Evolutionary conservation across 1,284 basidiomycete genomes (phyloP).

Genomic region (Phellinidium pouzarii): DNA sequence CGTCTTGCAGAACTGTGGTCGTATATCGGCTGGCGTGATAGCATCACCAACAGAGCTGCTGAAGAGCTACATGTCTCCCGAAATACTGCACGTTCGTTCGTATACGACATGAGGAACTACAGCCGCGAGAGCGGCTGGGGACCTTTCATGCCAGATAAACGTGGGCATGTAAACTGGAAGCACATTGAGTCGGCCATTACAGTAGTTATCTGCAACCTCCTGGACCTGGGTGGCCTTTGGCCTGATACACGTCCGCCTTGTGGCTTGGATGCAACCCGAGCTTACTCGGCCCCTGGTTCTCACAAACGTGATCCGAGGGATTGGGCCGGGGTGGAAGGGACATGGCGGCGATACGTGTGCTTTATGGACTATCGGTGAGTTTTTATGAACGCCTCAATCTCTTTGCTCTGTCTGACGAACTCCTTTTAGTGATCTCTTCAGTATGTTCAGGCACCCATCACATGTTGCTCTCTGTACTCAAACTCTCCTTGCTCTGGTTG

Average conservation of each 20-base stretch:
- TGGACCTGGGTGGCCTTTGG: conserved; percentile 37
- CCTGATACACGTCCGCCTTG: conserved; percentile 38
- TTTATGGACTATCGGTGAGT: conserved; percentile 70
- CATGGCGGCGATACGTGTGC: conserved; percentile 61
- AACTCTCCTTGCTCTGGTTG: conserved; percentile 1
- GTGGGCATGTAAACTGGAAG: conserved; percentile 46
- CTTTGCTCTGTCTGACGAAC: background rate
- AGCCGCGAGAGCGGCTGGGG: conserved; percentile 44
- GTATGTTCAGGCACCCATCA: conserved; percentile 31
- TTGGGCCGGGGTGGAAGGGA: conserved; percentile 67
- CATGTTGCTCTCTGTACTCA: conserved; percentile 5
- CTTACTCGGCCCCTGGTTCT: conserved; percentile 43
- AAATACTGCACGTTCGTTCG: conserved; percentile 43
- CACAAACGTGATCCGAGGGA: conserved; percentile 34
- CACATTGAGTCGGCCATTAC: conserved; percentile 53
- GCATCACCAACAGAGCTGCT: background rate
- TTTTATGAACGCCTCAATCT: conserved; percentile 4
- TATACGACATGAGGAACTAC: conserved; percentile 62
- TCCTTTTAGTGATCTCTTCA: conserved; percentile 45
- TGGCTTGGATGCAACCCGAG: conserved; percentile 42
- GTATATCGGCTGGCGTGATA: conserved; percentile 16
- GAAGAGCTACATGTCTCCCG: conserved; percentile 27
- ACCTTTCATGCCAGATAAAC: conserved; percentile 35
- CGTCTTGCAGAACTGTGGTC: conserved; percentile 24
- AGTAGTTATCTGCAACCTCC: conserved; percentile 52